Percentiles rank a stretch among this genome's conserved stretches.
These are phyloP conservation scores for Alternaria arbusti DNA, from an alignment of 2,329 filamentous ascomycete genomes.

Conservation along the genomic window DNA sequence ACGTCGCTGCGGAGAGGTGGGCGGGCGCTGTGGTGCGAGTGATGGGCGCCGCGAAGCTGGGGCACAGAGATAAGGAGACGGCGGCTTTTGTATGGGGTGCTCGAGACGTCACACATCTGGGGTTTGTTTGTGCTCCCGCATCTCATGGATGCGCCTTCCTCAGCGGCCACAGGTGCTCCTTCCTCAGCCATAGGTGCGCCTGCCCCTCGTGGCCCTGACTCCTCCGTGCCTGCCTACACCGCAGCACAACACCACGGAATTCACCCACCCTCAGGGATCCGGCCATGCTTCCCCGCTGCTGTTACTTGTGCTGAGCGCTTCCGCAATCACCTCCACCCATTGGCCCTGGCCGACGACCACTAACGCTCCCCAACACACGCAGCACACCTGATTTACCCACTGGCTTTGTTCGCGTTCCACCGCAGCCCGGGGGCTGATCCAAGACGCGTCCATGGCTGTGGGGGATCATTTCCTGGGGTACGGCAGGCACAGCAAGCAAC, in stretches of 20 bases:
- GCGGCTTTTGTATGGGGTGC: constrained; percentile 12
- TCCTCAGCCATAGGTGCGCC: constrained; percentile 2
- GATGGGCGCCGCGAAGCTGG: constrained; percentile 10
- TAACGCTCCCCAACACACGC: constrained; percentile 8
- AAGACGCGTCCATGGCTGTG: constrained; percentile 18
- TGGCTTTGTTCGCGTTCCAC: constrained; percentile 29
- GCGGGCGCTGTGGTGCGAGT: constrained; percentile 9
- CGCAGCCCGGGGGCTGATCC: constrained; percentile 18
- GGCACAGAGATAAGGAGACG: constrained; percentile 9
- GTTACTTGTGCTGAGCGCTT: constrained; percentile 13
- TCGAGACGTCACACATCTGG: constrained; percentile 19
- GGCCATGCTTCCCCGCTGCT: background rate
- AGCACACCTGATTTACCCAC: constrained; percentile 16
- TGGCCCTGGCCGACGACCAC: constrained; percentile 26
- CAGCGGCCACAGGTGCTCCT: background rate
- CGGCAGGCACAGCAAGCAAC: constrained; percentile 23
- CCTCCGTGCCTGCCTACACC: constrained; percentile 4
- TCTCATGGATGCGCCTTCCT: background rate
- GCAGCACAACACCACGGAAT: background rate
- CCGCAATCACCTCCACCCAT: constrained; percentile 9
- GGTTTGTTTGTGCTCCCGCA: constrained; percentile 11
- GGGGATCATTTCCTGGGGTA: constrained; percentile 31
- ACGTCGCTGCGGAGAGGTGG: constrained; percentile 11
- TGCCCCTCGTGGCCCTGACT: background rate
- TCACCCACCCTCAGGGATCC: background rate